These are phyloP conservation scores for Daldinia sp. DNA, from an alignment of 2,329 filamentous ascomycete species.

Conservation along the genomic window DNA sequence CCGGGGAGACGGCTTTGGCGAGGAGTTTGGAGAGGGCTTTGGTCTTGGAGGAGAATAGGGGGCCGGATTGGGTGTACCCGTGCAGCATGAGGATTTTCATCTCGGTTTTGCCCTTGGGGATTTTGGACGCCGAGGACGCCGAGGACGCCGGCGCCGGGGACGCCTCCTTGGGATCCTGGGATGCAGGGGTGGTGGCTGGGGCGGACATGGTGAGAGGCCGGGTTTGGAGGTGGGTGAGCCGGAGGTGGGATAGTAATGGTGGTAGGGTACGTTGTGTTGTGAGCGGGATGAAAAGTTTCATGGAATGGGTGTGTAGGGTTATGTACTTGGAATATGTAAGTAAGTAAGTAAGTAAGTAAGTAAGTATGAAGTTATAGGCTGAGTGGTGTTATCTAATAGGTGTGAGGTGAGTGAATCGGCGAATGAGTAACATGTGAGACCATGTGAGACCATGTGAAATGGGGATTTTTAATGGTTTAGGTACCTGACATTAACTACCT, in stretches of 20 bases:
- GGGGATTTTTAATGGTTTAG: conserved; percentile 12
- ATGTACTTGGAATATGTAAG: not conserved
- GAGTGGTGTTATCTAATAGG: not conserved
- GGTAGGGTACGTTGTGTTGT: not conserved
- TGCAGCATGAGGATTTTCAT: conserved; percentile 83
- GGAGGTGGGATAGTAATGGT: conserved; percentile 1
- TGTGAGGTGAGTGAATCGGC: not conserved
- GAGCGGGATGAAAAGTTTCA: conserved; percentile 13
- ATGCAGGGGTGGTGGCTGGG: not conserved
- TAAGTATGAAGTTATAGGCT: not conserved
- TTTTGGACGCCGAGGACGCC: conserved; percentile 4
- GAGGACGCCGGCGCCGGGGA: too few relatives aligned
- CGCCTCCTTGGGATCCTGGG: too few relatives aligned
- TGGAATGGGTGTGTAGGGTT: conserved; percentile 4
- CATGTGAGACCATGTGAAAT: not conserved
- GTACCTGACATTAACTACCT: too few relatives aligned
- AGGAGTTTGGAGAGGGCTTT: conserved; percentile 87
- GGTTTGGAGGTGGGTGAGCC: not conserved
- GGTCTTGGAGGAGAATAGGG: conserved; percentile 88
- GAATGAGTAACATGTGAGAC: not conserved
- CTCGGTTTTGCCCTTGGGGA: conserved; percentile 59
- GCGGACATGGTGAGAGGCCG: conserved; percentile 23
- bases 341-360: not conserved
- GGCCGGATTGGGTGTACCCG: conserved; percentile 90
- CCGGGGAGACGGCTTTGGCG: conserved; percentile 74